These are phyloP conservation scores for Suillus subaureus DNA, from an alignment of 768 basidiomycete genomes.

Conservation along the genomic window DNA sequence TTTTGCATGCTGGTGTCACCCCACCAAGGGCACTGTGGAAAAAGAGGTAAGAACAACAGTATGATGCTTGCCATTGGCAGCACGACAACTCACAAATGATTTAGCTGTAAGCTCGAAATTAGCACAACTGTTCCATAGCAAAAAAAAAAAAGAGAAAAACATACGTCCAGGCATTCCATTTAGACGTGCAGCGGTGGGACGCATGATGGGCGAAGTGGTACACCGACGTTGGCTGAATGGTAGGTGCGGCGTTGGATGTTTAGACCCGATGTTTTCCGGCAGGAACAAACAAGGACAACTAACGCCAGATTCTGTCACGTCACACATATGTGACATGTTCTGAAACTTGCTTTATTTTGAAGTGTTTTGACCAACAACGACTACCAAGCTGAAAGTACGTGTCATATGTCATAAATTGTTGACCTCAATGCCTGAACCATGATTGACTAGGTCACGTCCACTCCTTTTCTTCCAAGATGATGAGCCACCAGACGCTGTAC, in stretches of 20 bases:
- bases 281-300: slow-evolving; percentile 37
- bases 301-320: slow-evolving; percentile 13
- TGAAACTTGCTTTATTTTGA: not conserved
- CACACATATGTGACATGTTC: not conserved
- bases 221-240: slow-evolving; percentile 7
- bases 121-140: slow-evolving; percentile 9
- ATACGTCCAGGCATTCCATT: slow-evolving; percentile 86
- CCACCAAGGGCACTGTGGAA: slow-evolving; percentile 83
- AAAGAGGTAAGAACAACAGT: not conserved
- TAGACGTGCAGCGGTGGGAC: slow-evolving; percentile 50
- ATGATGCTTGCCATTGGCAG: not conserved
- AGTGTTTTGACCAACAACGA: slow-evolving; percentile 5
- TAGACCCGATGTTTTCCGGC: slow-evolving; percentile 32
- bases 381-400: slow-evolving; percentile 20
- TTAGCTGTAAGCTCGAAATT: slow-evolving; percentile 51
- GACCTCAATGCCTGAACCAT: not conserved
- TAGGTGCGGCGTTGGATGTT: slow-evolving; percentile 3
- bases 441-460: slow-evolving; percentile 7
- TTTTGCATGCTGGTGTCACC: slow-evolving; percentile 71
- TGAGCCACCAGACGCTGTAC: slow-evolving; percentile 79
- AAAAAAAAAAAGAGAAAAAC: slow-evolving; percentile 30
- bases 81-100: slow-evolving; percentile 66
- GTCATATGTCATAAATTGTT: not conserved
- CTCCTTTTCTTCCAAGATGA: slow-evolving; percentile 51
- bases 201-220: slow-evolving; percentile 40